These are phyloP conservation scores for Vitellaria paradoxa DNA, from an alignment of 179 eudicot genomes.

Conservation along the genomic window DNA sequence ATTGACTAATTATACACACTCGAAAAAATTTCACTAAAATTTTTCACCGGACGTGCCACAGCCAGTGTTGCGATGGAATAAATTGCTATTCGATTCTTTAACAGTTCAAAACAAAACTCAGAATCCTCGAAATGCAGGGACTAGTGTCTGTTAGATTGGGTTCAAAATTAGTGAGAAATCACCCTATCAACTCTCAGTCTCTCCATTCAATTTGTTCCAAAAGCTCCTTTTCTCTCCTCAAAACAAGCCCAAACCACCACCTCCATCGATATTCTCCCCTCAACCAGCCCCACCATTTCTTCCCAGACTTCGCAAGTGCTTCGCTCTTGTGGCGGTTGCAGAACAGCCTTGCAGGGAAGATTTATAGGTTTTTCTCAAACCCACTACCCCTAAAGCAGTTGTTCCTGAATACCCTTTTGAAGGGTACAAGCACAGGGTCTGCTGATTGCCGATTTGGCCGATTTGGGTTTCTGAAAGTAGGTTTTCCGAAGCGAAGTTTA, in stretches of 20 bases:
- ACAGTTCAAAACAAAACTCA: too few relatives aligned
- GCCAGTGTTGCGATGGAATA: too few relatives aligned
- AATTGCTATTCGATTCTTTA: too few relatives aligned
- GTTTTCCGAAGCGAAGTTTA: slow-evolving; percentile 18
- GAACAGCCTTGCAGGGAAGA: slow-evolving; percentile 4
- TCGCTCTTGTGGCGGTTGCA: slow-evolving; percentile 24
- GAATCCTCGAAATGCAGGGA: slow-evolving; percentile 37
- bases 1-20: too few relatives aligned
- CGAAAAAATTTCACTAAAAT: too few relatives aligned
- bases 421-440: slow-evolving; percentile 2
- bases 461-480: slow-evolving; percentile 17
- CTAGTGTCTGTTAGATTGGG: slow-evolving; percentile 30
- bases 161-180: slow-evolving; percentile 32
- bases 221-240: slow-evolving; percentile 20
- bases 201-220: slow-evolving; percentile 13
- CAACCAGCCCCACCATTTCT: slow-evolving; percentile 17
- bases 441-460: slow-evolving; percentile 10
- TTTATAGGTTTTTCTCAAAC: slow-evolving; percentile 35
- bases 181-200: background rate
- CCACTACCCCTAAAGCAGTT: slow-evolving; percentile 27
- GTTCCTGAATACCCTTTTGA: slow-evolving; percentile 19
- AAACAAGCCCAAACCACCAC: slow-evolving; percentile 12
- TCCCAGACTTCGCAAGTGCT: slow-evolving; percentile 19
- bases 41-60: too few relatives aligned
- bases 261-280: slow-evolving; percentile 8